Base-by-base conservation (phyloP, 1,284 basidiomycete genomes). In the Abortiporus biennis region DNA sequence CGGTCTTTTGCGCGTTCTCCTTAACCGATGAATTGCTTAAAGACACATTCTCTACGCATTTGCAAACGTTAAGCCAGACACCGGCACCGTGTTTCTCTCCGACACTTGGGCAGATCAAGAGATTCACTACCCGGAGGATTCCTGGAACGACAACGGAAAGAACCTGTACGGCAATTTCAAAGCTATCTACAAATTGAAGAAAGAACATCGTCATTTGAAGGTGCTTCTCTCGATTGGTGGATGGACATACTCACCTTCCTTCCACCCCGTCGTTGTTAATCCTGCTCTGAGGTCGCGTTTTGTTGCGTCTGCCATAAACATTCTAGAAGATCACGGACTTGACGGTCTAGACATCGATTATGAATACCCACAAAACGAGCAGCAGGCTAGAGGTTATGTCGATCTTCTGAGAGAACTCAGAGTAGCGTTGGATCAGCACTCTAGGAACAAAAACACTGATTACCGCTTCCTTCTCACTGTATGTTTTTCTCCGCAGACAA, bases 121-220 rank as follows among this genome's bases (percentile, higher is more conserved):
- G 57, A 93, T 89, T 36, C 87, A 90, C 54, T 86, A 88, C 48
- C 76, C 78, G 2, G 80, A 80, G 17, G 95, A 99, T 61, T 84
- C 81, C 4, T 96, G 93, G 93, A 85, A 92, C 52, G 92, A 95
- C 44, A 58, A 59, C 43, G 88, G 81, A 38, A 80, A 71, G 49
- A 93, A 95, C 60, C 76, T 97, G 21, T 96, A 95, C 56, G 94
- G 95, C 41, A 95, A 95, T 66, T 79, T 98, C 62, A 94, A 96
- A 61, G 89, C 88, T 32, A 79, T 98, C 43, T 91, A 92, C 62
- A 75, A 85, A 30, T 69, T 95, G 52, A 98, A 98, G 73, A 85
- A 93, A 61, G 64, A 76, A 52, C 73, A 97, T 52, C 78, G 90
- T 19, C 87, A 93, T 51, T 73, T 95, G 49, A 93, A 92, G 56